phyloP scores from a whole-genome alignment of 768 basidiomycete species.

The Naganishia vaughanmartiniae region DNA sequence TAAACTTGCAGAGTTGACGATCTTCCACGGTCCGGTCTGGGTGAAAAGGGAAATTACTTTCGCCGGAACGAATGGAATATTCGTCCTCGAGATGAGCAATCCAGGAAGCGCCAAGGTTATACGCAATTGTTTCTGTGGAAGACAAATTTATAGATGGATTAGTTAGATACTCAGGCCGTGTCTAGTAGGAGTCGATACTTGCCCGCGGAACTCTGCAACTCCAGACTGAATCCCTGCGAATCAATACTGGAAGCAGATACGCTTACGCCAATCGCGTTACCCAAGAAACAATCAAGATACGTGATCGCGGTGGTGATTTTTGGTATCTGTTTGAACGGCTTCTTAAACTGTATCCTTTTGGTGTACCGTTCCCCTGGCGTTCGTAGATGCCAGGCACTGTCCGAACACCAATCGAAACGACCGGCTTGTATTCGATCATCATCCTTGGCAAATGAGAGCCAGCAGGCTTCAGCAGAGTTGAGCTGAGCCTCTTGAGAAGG shows the following conservation, averaged over 20 bases:
- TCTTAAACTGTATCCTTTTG: not conserved
- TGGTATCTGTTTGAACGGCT: not conserved
- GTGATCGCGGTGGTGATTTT: not conserved
- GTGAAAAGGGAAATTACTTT: not conserved
- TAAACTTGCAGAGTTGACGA: not conserved
- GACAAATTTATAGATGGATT: not conserved
- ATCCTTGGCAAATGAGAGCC: not conserved
- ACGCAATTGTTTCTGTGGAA: not conserved
- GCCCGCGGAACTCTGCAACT: not conserved
- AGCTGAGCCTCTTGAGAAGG: not conserved
- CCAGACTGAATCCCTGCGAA: not conserved
- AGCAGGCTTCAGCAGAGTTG: not conserved
- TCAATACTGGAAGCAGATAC: not conserved
- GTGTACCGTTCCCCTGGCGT: not conserved
- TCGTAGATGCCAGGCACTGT: not conserved
- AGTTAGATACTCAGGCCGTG: not conserved
- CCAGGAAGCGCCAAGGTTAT: not conserved
- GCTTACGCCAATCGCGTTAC: not conserved
- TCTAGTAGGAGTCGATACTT: not conserved
- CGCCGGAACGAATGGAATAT: not conserved
- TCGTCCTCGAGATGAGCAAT: not conserved
- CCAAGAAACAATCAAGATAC: not conserved
- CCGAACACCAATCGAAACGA: not conserved
- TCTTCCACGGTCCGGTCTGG: not conserved
- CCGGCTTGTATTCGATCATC: constrained; percentile 2